These are phyloP conservation scores for Mercurialis annua DNA, from an alignment of 345 rosid genomes.

Conservation along the genomic window DNA sequence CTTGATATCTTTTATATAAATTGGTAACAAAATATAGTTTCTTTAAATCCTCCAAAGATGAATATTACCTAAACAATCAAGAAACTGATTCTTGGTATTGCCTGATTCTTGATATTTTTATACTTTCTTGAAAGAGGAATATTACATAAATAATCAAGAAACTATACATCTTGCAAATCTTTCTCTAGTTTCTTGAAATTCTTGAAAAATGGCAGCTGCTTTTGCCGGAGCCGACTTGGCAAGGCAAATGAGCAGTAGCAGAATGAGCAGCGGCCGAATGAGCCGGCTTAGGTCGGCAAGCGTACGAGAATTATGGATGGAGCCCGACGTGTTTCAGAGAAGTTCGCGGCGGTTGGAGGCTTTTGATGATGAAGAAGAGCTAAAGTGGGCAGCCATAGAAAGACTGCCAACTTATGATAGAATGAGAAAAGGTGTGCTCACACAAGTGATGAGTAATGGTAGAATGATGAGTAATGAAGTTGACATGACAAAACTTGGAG, in stretches of 20 bases:
- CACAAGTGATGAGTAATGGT: conserved; percentile 29
- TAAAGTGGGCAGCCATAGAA: conserved; percentile 37
- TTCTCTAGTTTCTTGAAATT: neutral
- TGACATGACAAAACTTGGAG: conserved; percentile 34
- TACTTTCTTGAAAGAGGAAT: no score
- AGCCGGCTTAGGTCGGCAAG: conserved; percentile 30
- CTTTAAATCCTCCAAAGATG: conserved; percentile 13
- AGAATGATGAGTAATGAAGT: conserved; percentile 26
- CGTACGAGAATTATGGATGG: conserved; percentile 27
- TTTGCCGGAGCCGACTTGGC: conserved; percentile 30
- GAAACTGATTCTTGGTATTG: no score
- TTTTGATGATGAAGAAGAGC: conserved; percentile 35
- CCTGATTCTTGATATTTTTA: no score
- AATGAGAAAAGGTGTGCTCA: conserved; percentile 31
- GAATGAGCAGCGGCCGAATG: conserved; percentile 3
- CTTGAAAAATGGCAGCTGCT: conserved; percentile 24
- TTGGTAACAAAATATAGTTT: neutral
- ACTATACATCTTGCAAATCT: no score
- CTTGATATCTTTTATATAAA: no score
- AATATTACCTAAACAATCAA: no score
- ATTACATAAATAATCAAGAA: no score
- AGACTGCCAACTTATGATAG: conserved; percentile 39
- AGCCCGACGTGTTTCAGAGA: conserved; percentile 38
- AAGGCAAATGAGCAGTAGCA: conserved; percentile 20
- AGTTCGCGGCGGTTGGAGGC: conserved; percentile 12